phyloP scores from a whole-genome alignment of 2,329 filamentous ascomycete species.

The Pseudocercospora fuligena region DNA sequence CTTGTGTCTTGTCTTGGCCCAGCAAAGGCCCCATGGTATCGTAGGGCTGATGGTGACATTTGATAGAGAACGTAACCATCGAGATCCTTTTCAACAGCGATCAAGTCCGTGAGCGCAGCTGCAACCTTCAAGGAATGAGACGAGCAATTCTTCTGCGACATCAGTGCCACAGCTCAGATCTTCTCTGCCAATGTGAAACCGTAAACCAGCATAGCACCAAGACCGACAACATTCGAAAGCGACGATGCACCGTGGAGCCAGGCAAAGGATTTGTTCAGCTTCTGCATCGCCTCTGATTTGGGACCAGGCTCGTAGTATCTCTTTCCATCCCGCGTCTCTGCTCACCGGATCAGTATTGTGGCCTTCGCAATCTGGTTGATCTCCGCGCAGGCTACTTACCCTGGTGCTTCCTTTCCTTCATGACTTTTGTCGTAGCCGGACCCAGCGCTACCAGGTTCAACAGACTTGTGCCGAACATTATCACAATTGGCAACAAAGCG shows the following conservation, averaged over 20 bases:
- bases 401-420: constrained; percentile 77
- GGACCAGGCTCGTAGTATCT: constrained; percentile 78
- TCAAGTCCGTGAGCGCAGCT: background rate
- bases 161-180: constrained; percentile 43
- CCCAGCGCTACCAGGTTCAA: constrained; percentile 73
- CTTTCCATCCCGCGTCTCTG: constrained; percentile 86
- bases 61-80: background rate
- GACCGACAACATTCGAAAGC: constrained; percentile 73
- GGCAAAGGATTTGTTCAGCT: constrained; percentile 77
- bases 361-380: background rate
- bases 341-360: constrained; percentile 9
- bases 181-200: constrained; percentile 73
- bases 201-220: constrained; percentile 75
- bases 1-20: background rate
- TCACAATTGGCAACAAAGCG: constrained; percentile 70
- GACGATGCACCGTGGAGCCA: constrained; percentile 81
- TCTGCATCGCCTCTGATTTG: constrained; percentile 82
- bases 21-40: background rate
- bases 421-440: constrained; percentile 74
- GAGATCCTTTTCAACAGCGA: background rate
- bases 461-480: constrained; percentile 72
- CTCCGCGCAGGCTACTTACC: constrained; percentile 55
- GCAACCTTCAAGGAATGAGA: background rate
- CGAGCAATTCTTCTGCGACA: background rate
- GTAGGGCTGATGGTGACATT: background rate